A percentile compares a stretch with the other conserved stretches of the same genome.
Evolutionary conservation across 2,329 filamentous ascomycete genomes (phyloP).

Genomic region (Colletotrichum somersetense): DNA sequence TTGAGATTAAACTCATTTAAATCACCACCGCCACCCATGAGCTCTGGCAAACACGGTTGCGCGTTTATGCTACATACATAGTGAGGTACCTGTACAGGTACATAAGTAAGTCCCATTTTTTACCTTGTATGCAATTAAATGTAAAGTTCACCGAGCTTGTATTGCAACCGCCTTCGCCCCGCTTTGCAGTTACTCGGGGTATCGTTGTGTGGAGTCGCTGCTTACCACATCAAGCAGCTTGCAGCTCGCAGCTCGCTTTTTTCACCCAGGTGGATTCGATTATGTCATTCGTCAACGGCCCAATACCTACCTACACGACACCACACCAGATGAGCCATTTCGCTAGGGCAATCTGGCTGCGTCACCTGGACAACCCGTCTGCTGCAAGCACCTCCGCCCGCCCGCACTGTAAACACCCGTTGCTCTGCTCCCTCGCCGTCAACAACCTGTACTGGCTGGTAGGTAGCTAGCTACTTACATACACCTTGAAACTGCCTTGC

Average conservation of each 20-base stretch:
- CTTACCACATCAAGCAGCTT: slow-evolving; percentile 24
- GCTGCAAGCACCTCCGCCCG: slow-evolving; percentile 13
- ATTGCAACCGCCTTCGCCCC: neutral
- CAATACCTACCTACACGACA: slow-evolving; percentile 13
- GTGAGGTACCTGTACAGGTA: neutral
- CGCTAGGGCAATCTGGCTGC: slow-evolving; percentile 30
- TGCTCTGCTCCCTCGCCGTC: slow-evolving; percentile 8
- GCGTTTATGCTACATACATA: too few relatives aligned
- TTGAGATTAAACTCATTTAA: neutral
- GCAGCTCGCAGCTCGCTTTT: neutral
- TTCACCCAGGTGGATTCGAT: slow-evolving; percentile 23
- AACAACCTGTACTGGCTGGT: slow-evolving; percentile 6
- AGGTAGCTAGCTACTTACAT: slow-evolving; percentile 6
- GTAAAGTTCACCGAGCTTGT: neutral
- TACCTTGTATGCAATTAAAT: neutral
- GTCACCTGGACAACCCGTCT: slow-evolving; percentile 37
- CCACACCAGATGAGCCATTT: slow-evolving; percentile 19
- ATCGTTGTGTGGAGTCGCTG: slow-evolving; percentile 17
- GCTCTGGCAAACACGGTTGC: neutral
- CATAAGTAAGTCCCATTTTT: too few relatives aligned
- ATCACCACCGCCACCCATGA: neutral
- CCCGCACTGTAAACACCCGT: slow-evolving; percentile 38
- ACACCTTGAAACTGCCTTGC: slow-evolving; percentile 11
- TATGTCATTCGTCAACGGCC: slow-evolving; percentile 29
- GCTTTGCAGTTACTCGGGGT: neutral